Percentiles rank a stretch among this genome's conserved stretches.
Conservation (phyloP, 768 basidiomycete genomes). For the Kwoniella sp. region DNA sequence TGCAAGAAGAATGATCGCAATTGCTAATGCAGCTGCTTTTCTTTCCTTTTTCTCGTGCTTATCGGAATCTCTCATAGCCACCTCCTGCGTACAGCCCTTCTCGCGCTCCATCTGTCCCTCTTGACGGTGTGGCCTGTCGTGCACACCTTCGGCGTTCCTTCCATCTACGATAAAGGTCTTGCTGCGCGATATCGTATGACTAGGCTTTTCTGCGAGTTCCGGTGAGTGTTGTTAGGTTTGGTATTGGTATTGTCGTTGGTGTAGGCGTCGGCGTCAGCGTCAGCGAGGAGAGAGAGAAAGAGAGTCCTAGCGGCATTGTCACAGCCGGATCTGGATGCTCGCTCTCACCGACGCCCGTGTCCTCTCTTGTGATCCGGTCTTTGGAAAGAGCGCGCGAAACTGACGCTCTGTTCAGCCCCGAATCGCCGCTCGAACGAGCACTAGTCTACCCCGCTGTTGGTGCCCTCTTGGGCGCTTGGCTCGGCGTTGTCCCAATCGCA, state of each 20-base stretch:
- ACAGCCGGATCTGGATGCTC: too few relatives aligned
- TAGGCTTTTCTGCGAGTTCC: conserved; percentile 76
- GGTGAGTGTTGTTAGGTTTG: too few relatives aligned
- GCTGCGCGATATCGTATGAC: conserved; percentile 70
- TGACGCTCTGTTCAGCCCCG: conserved; percentile 43
- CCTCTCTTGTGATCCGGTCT: too few relatives aligned
- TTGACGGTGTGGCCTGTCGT: conserved; percentile 70
- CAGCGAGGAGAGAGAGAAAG: too few relatives aligned
- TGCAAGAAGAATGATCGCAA: too few relatives aligned
- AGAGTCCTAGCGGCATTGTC: too few relatives aligned
- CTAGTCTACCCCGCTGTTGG: conserved; percentile 79
- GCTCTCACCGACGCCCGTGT: too few relatives aligned
- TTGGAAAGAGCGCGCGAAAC: too few relatives aligned
- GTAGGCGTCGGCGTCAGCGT: not conserved
- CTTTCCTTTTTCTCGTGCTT: too few relatives aligned
- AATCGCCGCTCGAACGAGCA: conserved; percentile 71
- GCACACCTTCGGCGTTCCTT: conserved; percentile 70
- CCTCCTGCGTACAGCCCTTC: conserved; percentile 65
- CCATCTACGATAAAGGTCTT: conserved; percentile 59
- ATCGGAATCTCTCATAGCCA: conserved; percentile 61
- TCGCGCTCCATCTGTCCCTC: conserved; percentile 70
- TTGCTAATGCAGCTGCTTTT: conserved; percentile 6
- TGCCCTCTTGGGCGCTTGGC: conserved; percentile 74
- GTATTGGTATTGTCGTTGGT: conserved; percentile 16
- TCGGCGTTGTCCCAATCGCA: conserved; percentile 78